phyloP scores from a whole-genome alignment of 129 eudicot species.

The Artemisia tridentata region DNA sequence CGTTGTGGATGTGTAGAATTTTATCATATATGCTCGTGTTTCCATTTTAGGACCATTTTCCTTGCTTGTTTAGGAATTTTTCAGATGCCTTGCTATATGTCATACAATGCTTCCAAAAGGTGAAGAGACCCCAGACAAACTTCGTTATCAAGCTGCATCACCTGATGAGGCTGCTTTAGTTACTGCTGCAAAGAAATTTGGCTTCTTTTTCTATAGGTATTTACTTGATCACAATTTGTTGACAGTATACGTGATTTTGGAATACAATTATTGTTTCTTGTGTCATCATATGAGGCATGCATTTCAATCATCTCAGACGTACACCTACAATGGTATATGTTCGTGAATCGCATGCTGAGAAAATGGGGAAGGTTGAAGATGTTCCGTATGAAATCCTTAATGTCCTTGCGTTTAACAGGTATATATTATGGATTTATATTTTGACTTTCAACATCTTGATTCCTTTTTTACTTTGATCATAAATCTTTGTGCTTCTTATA shows the following conservation, averaged over 20 bases:
- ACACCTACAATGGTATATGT: constrained; percentile 91
- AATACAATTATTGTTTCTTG: constrained; percentile 5
- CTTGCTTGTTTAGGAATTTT: constrained; percentile 74
- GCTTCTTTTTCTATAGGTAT: constrained; percentile 94
- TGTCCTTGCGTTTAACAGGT: constrained; percentile 97
- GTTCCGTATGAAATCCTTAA: constrained; percentile 81
- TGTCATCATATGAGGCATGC: not conserved
- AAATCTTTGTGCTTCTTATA: constrained; percentile 29
- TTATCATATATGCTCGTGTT: not conserved
- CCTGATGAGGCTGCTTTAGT: constrained; percentile 99
- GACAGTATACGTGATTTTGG: constrained; percentile 6
- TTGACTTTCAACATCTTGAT: constrained; percentile 14
- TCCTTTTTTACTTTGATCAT: constrained; percentile 6
- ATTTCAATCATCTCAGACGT: constrained; percentile 52
- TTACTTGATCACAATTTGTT: not conserved
- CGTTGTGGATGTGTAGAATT: too few species aligned
- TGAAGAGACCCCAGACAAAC: constrained; percentile 84
- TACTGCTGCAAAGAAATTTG: constrained; percentile 87
- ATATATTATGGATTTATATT: constrained; percentile 13
- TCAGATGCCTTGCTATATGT: constrained; percentile 98
- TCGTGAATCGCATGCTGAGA: constrained; percentile 93
- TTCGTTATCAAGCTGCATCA: constrained; percentile 95
- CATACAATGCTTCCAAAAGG: constrained; percentile 99
- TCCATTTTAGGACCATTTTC: constrained; percentile 18
- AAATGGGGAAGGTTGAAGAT: constrained; percentile 87